Evolutionary conservation across 768 basidiomycete genomes (phyloP).

Genomic region (Pulveroboletus sp.): DNA sequence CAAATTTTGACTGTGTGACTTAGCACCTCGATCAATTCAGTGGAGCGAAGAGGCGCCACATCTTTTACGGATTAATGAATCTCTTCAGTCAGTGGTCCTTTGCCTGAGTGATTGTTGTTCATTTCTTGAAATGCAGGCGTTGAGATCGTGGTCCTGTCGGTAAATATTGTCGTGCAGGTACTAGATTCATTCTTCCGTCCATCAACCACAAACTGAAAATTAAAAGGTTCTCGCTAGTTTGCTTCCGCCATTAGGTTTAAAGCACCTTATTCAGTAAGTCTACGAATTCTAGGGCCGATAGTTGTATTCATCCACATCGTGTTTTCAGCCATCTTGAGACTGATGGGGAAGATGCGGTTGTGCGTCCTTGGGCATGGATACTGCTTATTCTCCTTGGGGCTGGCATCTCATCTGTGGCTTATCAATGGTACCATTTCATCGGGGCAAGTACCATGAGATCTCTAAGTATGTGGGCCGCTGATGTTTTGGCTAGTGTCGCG

Average conservation of each 20-base stretch:
- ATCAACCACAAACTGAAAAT: neutral
- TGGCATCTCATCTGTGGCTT: neutral
- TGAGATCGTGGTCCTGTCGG: neutral
- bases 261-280: conserved; percentile 1
- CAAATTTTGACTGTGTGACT: neutral
- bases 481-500: neutral
- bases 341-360: neutral
- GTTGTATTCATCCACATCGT: neutral
- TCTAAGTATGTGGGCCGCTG: neutral
- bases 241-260: neutral
- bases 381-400: neutral
- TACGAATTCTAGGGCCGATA: neutral
- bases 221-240: neutral
- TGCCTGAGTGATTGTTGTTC: neutral
- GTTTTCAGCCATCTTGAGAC: neutral
- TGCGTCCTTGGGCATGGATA: conserved; percentile 4
- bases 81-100: neutral
- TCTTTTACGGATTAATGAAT: conserved; percentile 1
- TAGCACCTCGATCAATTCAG: conserved; percentile 1
- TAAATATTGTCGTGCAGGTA: neutral
- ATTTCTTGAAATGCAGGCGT: neutral
- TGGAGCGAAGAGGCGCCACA: conserved; percentile 2
- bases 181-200: neutral
- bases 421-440: neutral
- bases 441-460: neutral